These are phyloP conservation scores for Dactylellina cionopaga DNA, from an alignment of 2,329 filamentous ascomycete genomes.

Conservation along the genomic window DNA sequence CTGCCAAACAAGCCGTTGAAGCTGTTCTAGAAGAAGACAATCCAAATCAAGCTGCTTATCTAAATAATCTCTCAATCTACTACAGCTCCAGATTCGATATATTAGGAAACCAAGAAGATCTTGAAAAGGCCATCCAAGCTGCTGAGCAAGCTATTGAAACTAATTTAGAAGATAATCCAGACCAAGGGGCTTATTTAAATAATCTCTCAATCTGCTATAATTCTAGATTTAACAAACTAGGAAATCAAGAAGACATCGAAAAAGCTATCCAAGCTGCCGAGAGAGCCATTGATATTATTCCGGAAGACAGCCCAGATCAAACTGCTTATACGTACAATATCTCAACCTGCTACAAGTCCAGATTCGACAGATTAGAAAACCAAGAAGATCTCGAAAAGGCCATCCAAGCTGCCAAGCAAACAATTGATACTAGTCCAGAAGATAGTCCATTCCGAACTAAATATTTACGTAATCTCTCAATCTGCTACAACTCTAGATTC, in stretches of 20 bases:
- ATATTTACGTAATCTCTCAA: not conserved
- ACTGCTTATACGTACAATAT: not conserved
- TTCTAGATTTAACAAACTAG: not conserved
- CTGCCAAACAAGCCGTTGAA: too few relatives aligned
- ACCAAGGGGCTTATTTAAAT: not conserved
- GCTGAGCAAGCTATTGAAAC: not conserved
- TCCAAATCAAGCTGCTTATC: not conserved
- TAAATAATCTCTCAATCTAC: not conserved
- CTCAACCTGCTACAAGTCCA: not conserved
- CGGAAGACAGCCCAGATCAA: too few relatives aligned
- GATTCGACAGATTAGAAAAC: not conserved
- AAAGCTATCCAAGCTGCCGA: not conserved
- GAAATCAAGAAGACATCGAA: slow-evolving; percentile 1
- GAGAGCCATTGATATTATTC: not conserved
- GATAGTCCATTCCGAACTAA: too few relatives aligned
- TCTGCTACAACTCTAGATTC: too few relatives aligned
- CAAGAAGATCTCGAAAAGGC: too few relatives aligned
- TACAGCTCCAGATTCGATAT: not conserved
- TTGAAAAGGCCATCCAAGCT: not conserved
- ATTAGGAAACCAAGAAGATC: too few relatives aligned
- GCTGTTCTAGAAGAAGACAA: not conserved
- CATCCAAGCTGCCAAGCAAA: too few relatives aligned
- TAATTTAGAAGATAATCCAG: not conserved
- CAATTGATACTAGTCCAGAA: too few relatives aligned
- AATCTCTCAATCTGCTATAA: too few relatives aligned